Conservation (phyloP, 192 early-diverging fungal genomes). For the Gryganskiella cystojenkinii region DNA sequence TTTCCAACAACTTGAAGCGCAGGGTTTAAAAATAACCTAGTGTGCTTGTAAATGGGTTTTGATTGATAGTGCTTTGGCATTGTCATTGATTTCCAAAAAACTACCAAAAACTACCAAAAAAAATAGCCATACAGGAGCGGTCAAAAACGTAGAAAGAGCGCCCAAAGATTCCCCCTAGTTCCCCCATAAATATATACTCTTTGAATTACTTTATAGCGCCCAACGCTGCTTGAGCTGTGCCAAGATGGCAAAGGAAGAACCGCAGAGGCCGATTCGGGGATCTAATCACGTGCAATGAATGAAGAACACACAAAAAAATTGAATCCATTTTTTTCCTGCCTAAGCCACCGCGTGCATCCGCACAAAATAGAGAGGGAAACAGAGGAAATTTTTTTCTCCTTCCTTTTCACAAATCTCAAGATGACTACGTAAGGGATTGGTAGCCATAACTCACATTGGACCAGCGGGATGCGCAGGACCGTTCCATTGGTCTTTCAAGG, state of each 20-base stretch:
- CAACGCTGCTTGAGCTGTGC: too few relatives aligned
- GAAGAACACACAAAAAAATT: slow-evolving; percentile 11
- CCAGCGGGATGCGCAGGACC: slow-evolving; percentile 7
- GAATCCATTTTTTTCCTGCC: neutral
- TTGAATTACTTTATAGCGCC: too few relatives aligned
- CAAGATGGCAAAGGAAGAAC: too few relatives aligned
- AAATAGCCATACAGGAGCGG: neutral
- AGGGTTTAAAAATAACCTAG: slow-evolving; percentile 32
- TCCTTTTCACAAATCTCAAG: slow-evolving; percentile 55
- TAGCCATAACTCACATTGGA: neutral
- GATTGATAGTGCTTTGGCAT: neutral
- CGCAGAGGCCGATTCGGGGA: too few relatives aligned
- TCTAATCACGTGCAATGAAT: too few relatives aligned
- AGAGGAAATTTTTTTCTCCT: slow-evolving; percentile 44
- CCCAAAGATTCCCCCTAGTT: too few relatives aligned
- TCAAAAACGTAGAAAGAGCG: too few relatives aligned
- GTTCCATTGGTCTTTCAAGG: too few relatives aligned
- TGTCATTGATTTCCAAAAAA: slow-evolving; percentile 1
- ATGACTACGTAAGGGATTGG: slow-evolving; percentile 54
- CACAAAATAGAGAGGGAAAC: slow-evolving; percentile 33
- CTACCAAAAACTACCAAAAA: neutral
- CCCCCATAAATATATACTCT: too few relatives aligned
- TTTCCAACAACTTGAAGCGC: slow-evolving; percentile 75
- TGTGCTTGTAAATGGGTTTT: neutral
- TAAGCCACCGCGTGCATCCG: slow-evolving; percentile 13